Base-by-base conservation (phyloP, 1,284 basidiomycete species). In the Pholiota adiposa region DNA sequence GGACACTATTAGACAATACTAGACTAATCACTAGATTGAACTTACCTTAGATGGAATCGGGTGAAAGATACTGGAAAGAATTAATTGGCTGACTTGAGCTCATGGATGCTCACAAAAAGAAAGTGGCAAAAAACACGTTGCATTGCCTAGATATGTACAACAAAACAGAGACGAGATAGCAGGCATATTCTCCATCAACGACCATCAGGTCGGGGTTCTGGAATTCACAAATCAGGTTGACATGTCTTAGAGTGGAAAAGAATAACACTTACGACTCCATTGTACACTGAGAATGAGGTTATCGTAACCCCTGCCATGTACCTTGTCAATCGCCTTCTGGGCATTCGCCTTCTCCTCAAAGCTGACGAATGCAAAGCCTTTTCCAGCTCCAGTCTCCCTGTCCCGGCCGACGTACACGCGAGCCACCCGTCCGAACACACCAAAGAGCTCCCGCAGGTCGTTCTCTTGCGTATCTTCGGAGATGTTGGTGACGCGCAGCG, bases 401-500 rank as follows among this genome's bases (percentile, higher is more conserved):
- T 99, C 97, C 58, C 94, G 86, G 41, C 97, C 97, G 55, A 99
- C 92, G 75, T 96, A 98, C 54, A 98, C 95, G 54, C 96, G 82
- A 43, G 87, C 89, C 43, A 97, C 90, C 18, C 93, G 85, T 1
- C 95, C 94, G 70, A 96, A 94, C 21, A 79, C 71, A 54, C 88
- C 85, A 75, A 99, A 99, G 21, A 99, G 83, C 27, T 95, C 94
- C 61, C 96, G 89, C 53, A 99, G 81, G 76, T 99, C 97, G 73
- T 90, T 91, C 74, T 99, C 97, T 69, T 94, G 89, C 1, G 95
- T 95, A 70, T 99, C 97, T 74, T 96, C 92, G 31, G 93, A 95
- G 63, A 99, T 90, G 72, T 98, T 99, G 43, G 97, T 98, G 67
- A 99, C 94, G 53, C 97, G 94, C 23, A 99, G 85, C 0, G 97